Evolutionary conservation across 2,329 filamentous ascomycete genomes (phyloP).

Genomic region (Monilinia fructicola): DNA sequence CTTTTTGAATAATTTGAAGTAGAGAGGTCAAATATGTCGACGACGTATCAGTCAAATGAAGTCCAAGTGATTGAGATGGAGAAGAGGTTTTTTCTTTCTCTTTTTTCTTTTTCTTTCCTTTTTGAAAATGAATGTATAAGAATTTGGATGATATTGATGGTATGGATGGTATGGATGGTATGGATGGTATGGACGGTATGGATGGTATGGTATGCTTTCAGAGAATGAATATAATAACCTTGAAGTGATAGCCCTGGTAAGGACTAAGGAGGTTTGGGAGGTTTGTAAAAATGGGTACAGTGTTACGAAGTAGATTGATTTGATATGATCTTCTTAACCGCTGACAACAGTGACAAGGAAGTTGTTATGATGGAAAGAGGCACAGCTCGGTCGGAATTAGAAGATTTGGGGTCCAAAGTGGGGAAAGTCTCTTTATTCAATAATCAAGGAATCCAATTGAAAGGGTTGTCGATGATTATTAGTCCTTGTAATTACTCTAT

Average conservation of each 20-base stretch:
- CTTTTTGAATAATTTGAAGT: not conserved
- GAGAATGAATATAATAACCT: constrained; percentile 18
- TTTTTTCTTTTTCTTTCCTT: too few species aligned
- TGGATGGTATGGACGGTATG: too few species aligned
- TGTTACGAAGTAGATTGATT: not conserved
- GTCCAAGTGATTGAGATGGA: not conserved
- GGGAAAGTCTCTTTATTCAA: not conserved
- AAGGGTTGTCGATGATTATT: too few species aligned
- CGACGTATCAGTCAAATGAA: not conserved
- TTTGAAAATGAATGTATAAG: not conserved
- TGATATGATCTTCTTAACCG: constrained; percentile 19
- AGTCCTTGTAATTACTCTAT: too few species aligned
- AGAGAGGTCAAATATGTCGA: not conserved
- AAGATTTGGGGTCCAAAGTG: constrained; percentile 21
- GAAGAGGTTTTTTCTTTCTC: too few species aligned
- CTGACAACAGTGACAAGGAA: constrained; percentile 24
- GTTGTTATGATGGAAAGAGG: constrained; percentile 18
- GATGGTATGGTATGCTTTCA: not conserved
- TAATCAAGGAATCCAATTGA: not conserved
- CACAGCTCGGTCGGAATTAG: constrained; percentile 2
- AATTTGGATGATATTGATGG: not conserved
- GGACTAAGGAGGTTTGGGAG: too few species aligned
- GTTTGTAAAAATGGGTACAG: too few species aligned
- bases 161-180: too few species aligned
- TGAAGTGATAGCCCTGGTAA: too few species aligned